Base-by-base conservation (phyloP, 257 asterid species). In the Rubia yunnanensis region DNA sequence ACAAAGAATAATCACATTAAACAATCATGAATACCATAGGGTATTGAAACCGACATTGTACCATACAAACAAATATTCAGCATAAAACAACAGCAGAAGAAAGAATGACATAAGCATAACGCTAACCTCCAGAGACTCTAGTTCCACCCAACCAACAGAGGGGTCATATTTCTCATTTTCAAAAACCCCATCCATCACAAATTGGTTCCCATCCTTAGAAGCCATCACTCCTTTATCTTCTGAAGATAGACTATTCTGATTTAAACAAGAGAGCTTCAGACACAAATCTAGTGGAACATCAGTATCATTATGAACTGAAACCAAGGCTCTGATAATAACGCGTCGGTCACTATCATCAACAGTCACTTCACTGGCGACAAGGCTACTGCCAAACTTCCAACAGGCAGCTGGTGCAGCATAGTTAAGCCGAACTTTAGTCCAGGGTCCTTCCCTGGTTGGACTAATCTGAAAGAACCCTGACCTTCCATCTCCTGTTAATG, bases 381-480 rank as follows among this genome's bases (percentile, higher is more conserved):
- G 78, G 71, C 77, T 77, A 66, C 82, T 81, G 66, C 94, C 96
- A 53, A 92, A 78, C 78, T 74, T 82, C 96, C 95, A 92, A 77
- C 92, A 87, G 49, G 96, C 96, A 76, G 88, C 94, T 78, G 97
- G 95, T 50, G 97, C 95, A 59, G 92, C 95, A 74, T 92, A 92
- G 69, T 92, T 89, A 73, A 92, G 78, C 78, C 89, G 83, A 77
- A 92, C 77, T 61, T 76, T 70, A 73, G 96, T 87, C 99, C 99
- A 92, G 60, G 99, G 97, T 54, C 99, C 99, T 65, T 86, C 88
- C 59, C 63, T 79, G 48, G 86, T 76, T 22, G 99, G 90, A 77
- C 99, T 89, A 76, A 92, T 89, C 84, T 86, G 92, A 75, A 89
- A 76, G 46, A 79, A 82, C 75, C 97, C 87, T 41, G 88, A 76